Evolutionary conservation across 345 rosid species (phyloP), one percentile per base, ranked within the genome.

Genomic region (Euclidium syriacum): DNA sequence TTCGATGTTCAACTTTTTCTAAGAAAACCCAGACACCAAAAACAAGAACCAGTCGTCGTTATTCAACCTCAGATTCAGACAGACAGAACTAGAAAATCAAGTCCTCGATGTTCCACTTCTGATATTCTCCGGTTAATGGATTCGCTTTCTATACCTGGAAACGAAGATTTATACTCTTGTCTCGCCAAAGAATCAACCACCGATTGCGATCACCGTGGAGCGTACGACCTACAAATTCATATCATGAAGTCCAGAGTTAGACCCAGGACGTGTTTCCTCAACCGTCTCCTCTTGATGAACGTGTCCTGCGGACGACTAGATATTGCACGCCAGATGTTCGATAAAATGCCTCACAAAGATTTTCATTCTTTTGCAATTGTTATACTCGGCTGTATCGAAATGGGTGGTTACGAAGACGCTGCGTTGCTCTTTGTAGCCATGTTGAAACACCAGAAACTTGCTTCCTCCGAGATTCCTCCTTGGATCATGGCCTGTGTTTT

Each of bases 321-420:
- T 42, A 63, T 62, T 12, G 81, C 94, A 14, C 78, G 79, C 47
- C 73, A 80, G 18, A 12, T 85, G 80, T 88, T 88, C 68, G 90
- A 85, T 65, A 75, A 76, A 78, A 88, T 85, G 86, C 69, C 75
- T 40, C 36, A 36, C 4, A 79, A 62, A 64, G 83, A 84, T 58
- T 70, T 77, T 52, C 66, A 78, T 63, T 79, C 94, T 1, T 85
- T 87, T 87, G 85, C 84, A 0, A 64, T 80, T 44, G 69, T 84
- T 60, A 61, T 82, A 20, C 72, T 78, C 23, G 85, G 77, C 0
- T 84, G 58, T 54, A 22, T 81, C 25, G 75, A 80, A 14, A 38
- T 30, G 23, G 79, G 70, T 30, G 79, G 71, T 16, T 78, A 67
- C 15, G 62, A 79, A n/a, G 80, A 76, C 43, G 79, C 79, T 12